Evolutionary conservation across 106 monocot species (phyloP).

Genomic region (Xerophyta viscosa): DNA sequence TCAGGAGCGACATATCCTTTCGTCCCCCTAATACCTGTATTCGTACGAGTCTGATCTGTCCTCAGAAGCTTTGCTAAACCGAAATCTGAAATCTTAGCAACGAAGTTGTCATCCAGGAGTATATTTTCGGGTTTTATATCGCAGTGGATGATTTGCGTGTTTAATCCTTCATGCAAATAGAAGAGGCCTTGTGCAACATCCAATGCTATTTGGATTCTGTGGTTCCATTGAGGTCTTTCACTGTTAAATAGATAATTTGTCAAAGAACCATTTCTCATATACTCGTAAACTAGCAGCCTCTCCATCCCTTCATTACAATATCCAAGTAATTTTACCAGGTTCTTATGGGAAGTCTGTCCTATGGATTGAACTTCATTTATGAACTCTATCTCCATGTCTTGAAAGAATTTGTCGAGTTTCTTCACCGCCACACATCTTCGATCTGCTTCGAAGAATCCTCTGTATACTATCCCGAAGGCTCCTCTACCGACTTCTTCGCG

Average conservation of each 20-base stretch:
- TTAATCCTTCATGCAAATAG: slow-evolving; percentile 15
- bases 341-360: slow-evolving; percentile 14
- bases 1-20: slow-evolving; percentile 10
- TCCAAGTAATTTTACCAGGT: slow-evolving; percentile 11
- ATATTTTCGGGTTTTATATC: slow-evolving; percentile 15
- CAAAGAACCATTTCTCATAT: slow-evolving; percentile 22
- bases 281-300: slow-evolving; percentile 26
- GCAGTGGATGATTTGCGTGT: slow-evolving; percentile 9
- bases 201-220: slow-evolving; percentile 2
- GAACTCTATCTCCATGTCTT: slow-evolving; percentile 20
- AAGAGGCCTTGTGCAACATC: slow-evolving; percentile 1
- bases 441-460: slow-evolving; percentile 10
- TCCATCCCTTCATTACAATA: slow-evolving; percentile 16
- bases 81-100: slow-evolving; percentile 13
- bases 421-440: slow-evolving; percentile 19
- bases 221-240: slow-evolving; percentile 8
- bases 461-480: slow-evolving; percentile 32
- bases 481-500: slow-evolving; percentile 29
- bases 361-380: slow-evolving; percentile 17
- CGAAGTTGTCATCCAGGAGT: slow-evolving; percentile 8
- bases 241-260: neutral
- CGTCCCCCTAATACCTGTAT: slow-evolving; percentile 3
- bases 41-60: slow-evolving; percentile 8
- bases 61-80: slow-evolving; percentile 13
- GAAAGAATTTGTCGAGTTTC: slow-evolving; percentile 16